These are phyloP conservation scores for Spatholobus suberectus DNA, from an alignment of 306 rosid species.

Conservation along the genomic window DNA sequence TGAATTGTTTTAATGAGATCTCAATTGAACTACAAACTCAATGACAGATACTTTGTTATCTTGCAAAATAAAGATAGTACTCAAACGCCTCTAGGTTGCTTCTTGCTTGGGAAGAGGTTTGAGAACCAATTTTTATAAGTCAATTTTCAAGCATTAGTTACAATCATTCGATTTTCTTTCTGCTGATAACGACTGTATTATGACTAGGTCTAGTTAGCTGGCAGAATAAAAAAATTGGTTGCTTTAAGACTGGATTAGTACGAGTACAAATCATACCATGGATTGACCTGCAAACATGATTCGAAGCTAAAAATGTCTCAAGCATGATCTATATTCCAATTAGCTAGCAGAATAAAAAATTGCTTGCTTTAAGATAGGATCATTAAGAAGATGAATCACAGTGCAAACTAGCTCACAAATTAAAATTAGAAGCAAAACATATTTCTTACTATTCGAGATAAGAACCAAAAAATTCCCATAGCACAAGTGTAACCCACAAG, in stretches of 20 bases:
- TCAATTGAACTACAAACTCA: not conserved
- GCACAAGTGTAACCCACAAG: not conserved
- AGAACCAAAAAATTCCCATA: not conserved
- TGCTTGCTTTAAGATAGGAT: not conserved
- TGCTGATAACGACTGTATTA: not conserved
- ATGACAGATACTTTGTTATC: not conserved
- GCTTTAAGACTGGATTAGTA: not conserved
- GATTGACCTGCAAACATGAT: not conserved
- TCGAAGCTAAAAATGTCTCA: not conserved
- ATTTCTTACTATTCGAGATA: not conserved
- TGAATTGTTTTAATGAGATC: not conserved
- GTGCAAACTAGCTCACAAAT: not conserved
- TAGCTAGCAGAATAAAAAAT: not conserved
- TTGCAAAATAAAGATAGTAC: not conserved
- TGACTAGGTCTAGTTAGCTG: not conserved
- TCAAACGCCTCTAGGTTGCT: not conserved
- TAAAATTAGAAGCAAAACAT: not conserved
- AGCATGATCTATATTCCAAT: not conserved
- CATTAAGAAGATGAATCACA: not conserved
- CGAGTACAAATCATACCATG: not conserved
- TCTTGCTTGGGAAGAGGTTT: not conserved
- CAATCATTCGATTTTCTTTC: not conserved
- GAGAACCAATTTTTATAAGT: not conserved
- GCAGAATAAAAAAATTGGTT: not conserved
- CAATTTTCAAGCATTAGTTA: not conserved